Evolutionary conservation across 768 basidiomycete species (phyloP).

Genomic region (Cytidiella melzeri): DNA sequence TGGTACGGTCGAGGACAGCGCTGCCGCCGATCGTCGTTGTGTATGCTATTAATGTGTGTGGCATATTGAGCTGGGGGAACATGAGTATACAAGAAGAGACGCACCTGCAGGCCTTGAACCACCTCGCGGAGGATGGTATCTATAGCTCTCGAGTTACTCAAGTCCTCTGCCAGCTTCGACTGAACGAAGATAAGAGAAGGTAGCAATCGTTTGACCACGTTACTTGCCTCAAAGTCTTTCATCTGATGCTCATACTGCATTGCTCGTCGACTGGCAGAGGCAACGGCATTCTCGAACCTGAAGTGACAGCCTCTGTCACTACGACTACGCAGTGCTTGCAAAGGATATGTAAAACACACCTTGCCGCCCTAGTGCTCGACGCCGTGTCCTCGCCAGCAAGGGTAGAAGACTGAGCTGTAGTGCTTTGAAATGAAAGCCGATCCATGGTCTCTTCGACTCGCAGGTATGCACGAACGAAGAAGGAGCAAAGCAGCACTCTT

Average conservation of each 20-base stretch:
- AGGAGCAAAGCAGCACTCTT: too few relatives aligned
- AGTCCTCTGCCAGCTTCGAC: conserved; percentile 61
- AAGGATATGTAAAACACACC: conserved; percentile 1
- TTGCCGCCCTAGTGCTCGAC: background rate
- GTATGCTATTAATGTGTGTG: conserved; percentile 38
- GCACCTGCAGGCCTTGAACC: conserved; percentile 52
- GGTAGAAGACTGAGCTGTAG: conserved; percentile 6
- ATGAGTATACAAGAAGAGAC: conserved; percentile 13
- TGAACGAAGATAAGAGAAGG: conserved; percentile 21
- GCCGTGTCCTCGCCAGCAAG: conserved; percentile 6
- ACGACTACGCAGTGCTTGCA: background rate
- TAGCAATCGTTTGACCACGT: background rate
- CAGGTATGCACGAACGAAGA: too few relatives aligned
- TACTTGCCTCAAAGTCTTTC: conserved; percentile 19
- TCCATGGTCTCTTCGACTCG: too few relatives aligned
- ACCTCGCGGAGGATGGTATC: conserved; percentile 65
- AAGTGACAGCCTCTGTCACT: background rate
- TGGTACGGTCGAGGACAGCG: conserved; percentile 54
- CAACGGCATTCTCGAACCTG: conserved; percentile 12
- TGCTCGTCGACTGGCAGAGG: conserved; percentile 12
- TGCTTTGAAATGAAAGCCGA: background rate
- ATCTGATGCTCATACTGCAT: conserved; percentile 15
- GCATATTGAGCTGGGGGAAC: background rate
- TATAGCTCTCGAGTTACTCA: conserved; percentile 71
- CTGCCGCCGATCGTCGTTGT: conserved; percentile 50